phyloP scores from a whole-genome alignment of 768 basidiomycete genomes.

The Suillus clintonianus region DNA sequence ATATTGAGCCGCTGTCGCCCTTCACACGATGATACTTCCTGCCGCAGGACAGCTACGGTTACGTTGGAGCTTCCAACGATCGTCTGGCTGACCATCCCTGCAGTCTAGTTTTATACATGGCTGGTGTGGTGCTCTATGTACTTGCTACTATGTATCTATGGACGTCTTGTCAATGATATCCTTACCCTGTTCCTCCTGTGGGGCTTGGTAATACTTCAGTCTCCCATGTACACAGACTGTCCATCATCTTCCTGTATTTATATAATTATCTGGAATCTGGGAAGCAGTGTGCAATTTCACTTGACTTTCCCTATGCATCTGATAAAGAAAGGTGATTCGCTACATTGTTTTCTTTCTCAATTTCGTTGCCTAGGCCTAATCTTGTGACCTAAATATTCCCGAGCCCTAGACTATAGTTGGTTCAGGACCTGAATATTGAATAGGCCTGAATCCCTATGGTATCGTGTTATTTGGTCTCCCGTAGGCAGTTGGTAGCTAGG shows the following conservation, averaged over 20 bases:
- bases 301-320: not conserved
- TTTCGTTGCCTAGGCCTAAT: not conserved
- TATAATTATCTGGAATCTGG: not conserved
- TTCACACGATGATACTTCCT: not conserved
- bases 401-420: not conserved
- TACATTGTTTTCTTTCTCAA: too few relatives aligned
- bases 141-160: not conserved
- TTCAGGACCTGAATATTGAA: not conserved
- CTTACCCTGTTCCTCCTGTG: not conserved
- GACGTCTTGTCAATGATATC: not conserved
- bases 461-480: not conserved
- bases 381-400: not conserved
- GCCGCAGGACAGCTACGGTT: not conserved
- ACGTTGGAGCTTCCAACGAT: too few relatives aligned
- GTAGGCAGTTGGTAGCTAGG: not conserved
- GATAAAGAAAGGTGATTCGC: not conserved
- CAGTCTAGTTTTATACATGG: not conserved
- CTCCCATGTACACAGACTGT: not conserved
- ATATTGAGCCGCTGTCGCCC: not conserved
- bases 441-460: too few relatives aligned
- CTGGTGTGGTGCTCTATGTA: not conserved
- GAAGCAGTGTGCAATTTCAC: not conserved
- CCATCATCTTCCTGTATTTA: not conserved
- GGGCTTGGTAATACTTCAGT: not conserved
- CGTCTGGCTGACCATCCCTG: not conserved